Base-by-base conservation (phyloP, 2,329 filamentous ascomycete species). In the Hymenoscyphus scutula region DNA sequence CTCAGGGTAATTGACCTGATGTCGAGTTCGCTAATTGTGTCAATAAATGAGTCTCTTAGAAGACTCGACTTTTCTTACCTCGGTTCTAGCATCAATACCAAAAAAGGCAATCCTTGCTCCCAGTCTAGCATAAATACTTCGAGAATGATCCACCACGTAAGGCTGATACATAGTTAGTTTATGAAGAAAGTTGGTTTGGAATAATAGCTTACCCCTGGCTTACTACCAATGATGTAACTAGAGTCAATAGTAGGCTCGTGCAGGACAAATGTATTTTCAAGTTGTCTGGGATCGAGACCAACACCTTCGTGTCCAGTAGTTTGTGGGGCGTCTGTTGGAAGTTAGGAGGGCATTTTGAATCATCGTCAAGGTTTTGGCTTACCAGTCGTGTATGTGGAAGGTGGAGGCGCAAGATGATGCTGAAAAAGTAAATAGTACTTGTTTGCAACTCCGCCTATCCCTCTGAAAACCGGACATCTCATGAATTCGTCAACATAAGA, bases 401-500 rank as follows among this genome's bases (percentile, higher is more conserved):
- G 80, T 0, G 94, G 92, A 1, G 94, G 94, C 13, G 93, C 85
- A 57, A 96, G 79, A 72, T 97, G 94, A 70, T 99, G 95, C 77
- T 99, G 95, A 77, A 99, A 99, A 10, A 99, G 84, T 84, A 98
- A 85, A 75, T 99, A 99, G 77, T 98, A 98, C 77, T 99, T 99
- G 81, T 95, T 96, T 1, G 95, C 95, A 60, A 93, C 87, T 34
- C 91, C 92, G 5, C 95, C 95, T 62, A 99, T 86, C 23, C 95
- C 95, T 53, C 90, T 89, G 76, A 99, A 98, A 5, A 99, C 92
- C 55, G 91, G 84, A 58, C 92, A 95, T 70, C 84, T 86, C 92
- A 98, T 98, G 74, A 98, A 98, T 41, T 92, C 87, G 71, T 97
- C 87, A 29, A 92, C 87, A 75, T 99, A 99, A 0, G 92, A 97